A percentile compares a stretch with the other conserved stretches of the same genome.
These are phyloP conservation scores for Triticum urartu DNA, from an alignment of 176 grass and related monocot genomes.

Conservation along the genomic window DNA sequence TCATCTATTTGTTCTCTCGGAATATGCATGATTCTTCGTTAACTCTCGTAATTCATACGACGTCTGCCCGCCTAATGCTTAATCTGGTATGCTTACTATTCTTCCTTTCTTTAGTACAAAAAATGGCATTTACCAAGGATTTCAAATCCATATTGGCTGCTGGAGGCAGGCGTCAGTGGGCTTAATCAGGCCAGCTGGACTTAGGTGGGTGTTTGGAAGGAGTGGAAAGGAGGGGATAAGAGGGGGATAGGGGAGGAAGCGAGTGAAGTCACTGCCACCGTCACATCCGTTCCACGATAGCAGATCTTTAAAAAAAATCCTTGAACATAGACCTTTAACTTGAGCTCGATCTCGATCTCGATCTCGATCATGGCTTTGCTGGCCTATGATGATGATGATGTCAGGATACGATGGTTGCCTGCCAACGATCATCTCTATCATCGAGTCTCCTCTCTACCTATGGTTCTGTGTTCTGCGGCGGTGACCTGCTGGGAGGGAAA, in stretches of 20 bases:
- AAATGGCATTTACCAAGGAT: background rate
- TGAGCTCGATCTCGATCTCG: background rate
- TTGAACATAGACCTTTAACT: background rate
- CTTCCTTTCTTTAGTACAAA: conserved; percentile 32
- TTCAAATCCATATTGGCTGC: conserved; percentile 1
- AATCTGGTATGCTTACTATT: conserved; percentile 78
- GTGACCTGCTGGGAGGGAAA: background rate
- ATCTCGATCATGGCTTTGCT: conserved; percentile 8
- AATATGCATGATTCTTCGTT: conserved; percentile 99
- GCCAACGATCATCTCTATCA: background rate
- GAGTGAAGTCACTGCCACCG: background rate
- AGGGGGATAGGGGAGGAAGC: background rate
- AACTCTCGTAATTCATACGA: conserved; percentile 93
- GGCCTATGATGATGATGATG: background rate
- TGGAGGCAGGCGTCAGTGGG: background rate
- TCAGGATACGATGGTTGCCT: background rate
- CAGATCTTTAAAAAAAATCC: background rate
- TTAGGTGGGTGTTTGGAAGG: background rate
- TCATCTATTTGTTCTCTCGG: conserved; percentile 97
- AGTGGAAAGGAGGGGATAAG: background rate
- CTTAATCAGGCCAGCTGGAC: background rate
- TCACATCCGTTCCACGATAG: background rate
- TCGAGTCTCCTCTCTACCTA: background rate
- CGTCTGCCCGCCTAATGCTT: conserved; percentile 94
- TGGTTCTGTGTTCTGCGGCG: background rate